phyloP scores from a whole-genome alignment of 805 yeast species.

The Pichia eremophila region DNA sequence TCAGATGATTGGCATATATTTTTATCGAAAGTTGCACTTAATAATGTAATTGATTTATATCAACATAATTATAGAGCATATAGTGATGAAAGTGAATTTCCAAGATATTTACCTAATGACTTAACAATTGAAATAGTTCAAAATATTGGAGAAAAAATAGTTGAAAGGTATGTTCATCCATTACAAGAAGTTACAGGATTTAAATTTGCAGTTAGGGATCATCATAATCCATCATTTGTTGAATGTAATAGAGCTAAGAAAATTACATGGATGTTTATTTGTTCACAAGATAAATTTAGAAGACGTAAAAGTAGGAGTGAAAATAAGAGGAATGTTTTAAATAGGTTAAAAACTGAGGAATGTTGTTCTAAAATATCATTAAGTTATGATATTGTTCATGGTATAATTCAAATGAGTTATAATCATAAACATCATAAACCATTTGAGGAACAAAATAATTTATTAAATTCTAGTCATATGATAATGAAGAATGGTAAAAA shows the following conservation, averaged over 20 bases:
- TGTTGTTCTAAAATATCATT: conserved; percentile 33
- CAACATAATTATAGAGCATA: conserved; percentile 29
- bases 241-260: conserved; percentile 29
- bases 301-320: conserved; percentile 35
- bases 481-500: neutral
- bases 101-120: conserved; percentile 26
- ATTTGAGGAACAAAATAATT: conserved; percentile 4
- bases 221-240: conserved; percentile 28
- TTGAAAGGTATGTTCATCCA: conserved; percentile 30
- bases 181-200: conserved; percentile 33
- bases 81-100: conserved; percentile 24
- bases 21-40: conserved; percentile 26
- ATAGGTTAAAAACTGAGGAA: conserved; percentile 32
- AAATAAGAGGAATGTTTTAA: conserved; percentile 28
- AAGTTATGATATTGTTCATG: conserved; percentile 30
- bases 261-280: conserved; percentile 35
- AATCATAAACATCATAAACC: conserved; percentile 35
- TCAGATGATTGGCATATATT: conserved; percentile 27
- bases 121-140: conserved; percentile 26
- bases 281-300: conserved; percentile 35
- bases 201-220: conserved; percentile 35
- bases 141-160: conserved; percentile 27
- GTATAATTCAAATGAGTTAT: conserved; percentile 28
- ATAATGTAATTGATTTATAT: conserved; percentile 27
- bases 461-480: neutral